Base-by-base conservation (phyloP, 2,329 filamentous ascomycete genomes). In the Calycina herbarum region DNA sequence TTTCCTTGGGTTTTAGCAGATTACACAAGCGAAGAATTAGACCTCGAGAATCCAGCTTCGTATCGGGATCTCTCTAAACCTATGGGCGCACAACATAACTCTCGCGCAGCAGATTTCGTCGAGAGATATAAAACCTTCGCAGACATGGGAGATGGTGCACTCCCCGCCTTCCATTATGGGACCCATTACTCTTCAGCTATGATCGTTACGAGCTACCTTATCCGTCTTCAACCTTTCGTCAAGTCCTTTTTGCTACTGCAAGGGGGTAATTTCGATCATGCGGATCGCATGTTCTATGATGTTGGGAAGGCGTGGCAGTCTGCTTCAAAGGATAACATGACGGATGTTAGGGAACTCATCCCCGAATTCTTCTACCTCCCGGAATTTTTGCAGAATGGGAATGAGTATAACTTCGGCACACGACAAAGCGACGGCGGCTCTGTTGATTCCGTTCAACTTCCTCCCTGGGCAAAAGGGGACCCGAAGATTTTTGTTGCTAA, bases 131-230 rank as follows among this genome's bases (percentile, higher is more conserved):
- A 89, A 70, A 91, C 92, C 17, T 89, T 99, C 76, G 89, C 89
- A 0, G 95, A 98, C 76, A 96, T 99, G 83, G 92, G 90, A 7
- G 94, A 97, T 70, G 79, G 82, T 54, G 83, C 83, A 64, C 83
- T 85, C 57, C 89, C 91, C 0, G 91, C 95, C 0, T 99, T 97
- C 76, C 95, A 99, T 76, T 99, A 98, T 72, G 95, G 95, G 20
- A 99, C 96, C 0, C 96, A 99, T 76, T 99, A 99, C 77, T 98
- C 95, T 1, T 98, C 95, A 1, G 95, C 95, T 7, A 99, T 98
- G 95, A 97, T 97, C 66, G 95, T 99, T 6, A 93, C 93, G 13
- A 97, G 94, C 0, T 99, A 97, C 74, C 84, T 99, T 51, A 97
- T 99, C 73, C 90, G 95, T 20, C 83, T 99, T 17, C 94, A 97